Evolutionary conservation across 177 flowering plant species (phyloP).

Genomic region (Vitis hybrid): DNA sequence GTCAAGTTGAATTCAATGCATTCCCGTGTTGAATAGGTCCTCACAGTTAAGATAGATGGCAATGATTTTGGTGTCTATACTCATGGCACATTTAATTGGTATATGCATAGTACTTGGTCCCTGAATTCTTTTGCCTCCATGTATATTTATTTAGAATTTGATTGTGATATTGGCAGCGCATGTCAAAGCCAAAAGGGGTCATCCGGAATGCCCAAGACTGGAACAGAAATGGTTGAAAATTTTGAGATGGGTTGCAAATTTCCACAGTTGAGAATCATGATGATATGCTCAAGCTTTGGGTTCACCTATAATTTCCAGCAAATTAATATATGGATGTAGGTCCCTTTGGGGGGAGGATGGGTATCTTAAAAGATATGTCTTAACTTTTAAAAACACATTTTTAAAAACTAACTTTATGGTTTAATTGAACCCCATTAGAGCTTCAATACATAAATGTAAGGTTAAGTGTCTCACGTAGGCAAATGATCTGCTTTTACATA

Average conservation of each 20-base stretch:
- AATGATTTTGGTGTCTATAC: neutral
- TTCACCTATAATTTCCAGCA: neutral
- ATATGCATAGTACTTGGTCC: neutral
- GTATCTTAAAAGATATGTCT: conserved; percentile 22
- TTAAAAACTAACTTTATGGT: conserved; percentile 13
- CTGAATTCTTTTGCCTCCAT: neutral
- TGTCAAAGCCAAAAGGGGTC: neutral
- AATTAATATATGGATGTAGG: conserved; percentile 8
- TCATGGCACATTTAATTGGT: neutral
- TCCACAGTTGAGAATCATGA: neutral
- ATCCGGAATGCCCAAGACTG: neutral
- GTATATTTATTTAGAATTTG: neutral
- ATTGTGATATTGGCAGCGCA: neutral
- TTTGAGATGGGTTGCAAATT: neutral
- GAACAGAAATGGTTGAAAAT: neutral
- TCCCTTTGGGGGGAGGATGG: conserved; percentile 10
- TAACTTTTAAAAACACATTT: conserved; percentile 35
- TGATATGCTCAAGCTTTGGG: neutral
- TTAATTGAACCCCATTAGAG: conserved; percentile 12
- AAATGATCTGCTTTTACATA: conserved; percentile 20
- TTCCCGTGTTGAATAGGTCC: neutral
- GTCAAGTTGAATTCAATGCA: conserved; percentile 1
- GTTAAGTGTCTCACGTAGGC: conserved; percentile 23
- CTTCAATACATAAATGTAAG: conserved; percentile 12
- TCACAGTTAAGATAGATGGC: neutral